These are phyloP conservation scores for Termitomyces sp. DNA, from an alignment of 768 basidiomycete genomes.

Conservation along the genomic window DNA sequence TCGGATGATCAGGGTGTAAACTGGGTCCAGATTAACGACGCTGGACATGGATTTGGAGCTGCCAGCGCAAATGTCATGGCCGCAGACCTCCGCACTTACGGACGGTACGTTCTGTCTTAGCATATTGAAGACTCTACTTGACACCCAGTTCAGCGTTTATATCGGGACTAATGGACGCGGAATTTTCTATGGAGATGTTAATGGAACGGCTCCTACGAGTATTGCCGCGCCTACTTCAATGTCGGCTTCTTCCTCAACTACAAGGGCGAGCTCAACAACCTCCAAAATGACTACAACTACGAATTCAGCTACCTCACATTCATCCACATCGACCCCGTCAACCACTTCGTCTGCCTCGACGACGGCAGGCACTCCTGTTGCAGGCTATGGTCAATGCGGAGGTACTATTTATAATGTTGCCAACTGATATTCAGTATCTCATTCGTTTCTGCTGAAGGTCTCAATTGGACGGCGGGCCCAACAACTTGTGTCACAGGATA, in stretches of 20 bases:
- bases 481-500: slow-evolving; percentile 35
- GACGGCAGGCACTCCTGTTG: slow-evolving; percentile 23
- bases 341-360: slow-evolving; percentile 25
- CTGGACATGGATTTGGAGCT: slow-evolving; percentile 52
- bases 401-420: slow-evolving; percentile 18
- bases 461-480: slow-evolving; percentile 39
- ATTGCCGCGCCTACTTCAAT: slow-evolving; percentile 19
- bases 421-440: background rate
- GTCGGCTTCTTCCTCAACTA: slow-evolving; percentile 14
- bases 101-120: slow-evolving; percentile 32
- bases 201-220: slow-evolving; percentile 26
- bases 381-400: slow-evolving; percentile 41
- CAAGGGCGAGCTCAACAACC: slow-evolving; percentile 15
- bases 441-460: slow-evolving; percentile 13
- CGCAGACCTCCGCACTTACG: slow-evolving; percentile 51
- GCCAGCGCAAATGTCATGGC: slow-evolving; percentile 42
- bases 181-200: slow-evolving; percentile 46
- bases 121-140: background rate
- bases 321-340: slow-evolving; percentile 17
- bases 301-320: slow-evolving; percentile 13
- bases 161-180: slow-evolving; percentile 61
- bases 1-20: slow-evolving; percentile 52
- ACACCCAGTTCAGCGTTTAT: slow-evolving; percentile 40
- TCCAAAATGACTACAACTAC: slow-evolving; percentile 18
- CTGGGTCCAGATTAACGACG: slow-evolving; percentile 61